Evolutionary conservation across 2,329 filamentous ascomycete species (phyloP).

Genomic region (Colletotrichum agaves): DNA sequence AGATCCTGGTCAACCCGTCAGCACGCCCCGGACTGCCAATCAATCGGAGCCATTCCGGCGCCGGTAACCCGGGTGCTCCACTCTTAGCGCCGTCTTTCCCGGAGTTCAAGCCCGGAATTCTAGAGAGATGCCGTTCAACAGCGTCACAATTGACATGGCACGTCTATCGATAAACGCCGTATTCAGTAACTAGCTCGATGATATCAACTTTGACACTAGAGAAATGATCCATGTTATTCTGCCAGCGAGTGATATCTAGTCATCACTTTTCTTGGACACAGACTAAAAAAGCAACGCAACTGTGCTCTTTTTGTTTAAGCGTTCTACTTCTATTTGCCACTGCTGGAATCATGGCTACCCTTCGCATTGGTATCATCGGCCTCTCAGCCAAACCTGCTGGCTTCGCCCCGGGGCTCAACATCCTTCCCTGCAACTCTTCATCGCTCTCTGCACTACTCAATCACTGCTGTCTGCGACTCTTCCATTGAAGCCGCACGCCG

Average conservation of each 20-base stretch:
- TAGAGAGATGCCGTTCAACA: not conserved
- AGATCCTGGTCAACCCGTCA: not conserved
- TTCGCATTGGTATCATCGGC: constrained; percentile 67
- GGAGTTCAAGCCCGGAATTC: not conserved
- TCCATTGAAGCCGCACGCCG: constrained; percentile 54
- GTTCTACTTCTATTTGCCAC: too few relatives aligned
- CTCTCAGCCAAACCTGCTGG: constrained; percentile 63
- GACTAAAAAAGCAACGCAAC: too few relatives aligned
- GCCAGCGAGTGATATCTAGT: too few relatives aligned
- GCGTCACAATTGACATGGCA: too few relatives aligned
- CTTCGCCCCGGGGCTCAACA: constrained; percentile 51
- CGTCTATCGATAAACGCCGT: too few relatives aligned
- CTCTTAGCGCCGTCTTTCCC: constrained; percentile 15
- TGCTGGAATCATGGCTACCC: constrained; percentile 47
- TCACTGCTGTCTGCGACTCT: constrained; percentile 65
- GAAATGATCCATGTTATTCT: too few relatives aligned
- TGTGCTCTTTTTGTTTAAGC: too few relatives aligned
- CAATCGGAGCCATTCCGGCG: not conserved
- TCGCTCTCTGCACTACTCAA: constrained; percentile 55
- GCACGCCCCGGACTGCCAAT: constrained; percentile 15
- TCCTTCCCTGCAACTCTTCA: constrained; percentile 67
- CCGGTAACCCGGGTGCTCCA: too few relatives aligned
- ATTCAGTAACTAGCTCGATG: too few relatives aligned
- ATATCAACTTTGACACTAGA: too few relatives aligned
- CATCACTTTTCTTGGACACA: too few relatives aligned